Conservation (phyloP, 768 basidiomycete species). For the Pleurotus giganteus region DNA sequence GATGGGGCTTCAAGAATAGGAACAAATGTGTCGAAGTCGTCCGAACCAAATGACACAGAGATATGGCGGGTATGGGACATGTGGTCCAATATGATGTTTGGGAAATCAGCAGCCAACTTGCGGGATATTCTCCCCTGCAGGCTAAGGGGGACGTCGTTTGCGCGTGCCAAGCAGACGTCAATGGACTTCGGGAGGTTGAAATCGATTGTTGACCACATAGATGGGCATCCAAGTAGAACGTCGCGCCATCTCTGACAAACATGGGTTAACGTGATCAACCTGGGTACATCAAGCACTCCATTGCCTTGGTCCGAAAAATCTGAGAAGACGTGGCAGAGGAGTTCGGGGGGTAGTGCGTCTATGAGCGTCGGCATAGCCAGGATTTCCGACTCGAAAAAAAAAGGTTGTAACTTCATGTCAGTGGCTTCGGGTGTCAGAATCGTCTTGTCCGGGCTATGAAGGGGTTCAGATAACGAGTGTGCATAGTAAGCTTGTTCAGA, state of each 20-base stretch:
- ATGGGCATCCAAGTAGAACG: background rate
- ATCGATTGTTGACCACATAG: background rate
- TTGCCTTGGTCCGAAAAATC: background rate
- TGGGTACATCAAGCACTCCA: background rate
- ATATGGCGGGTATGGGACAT: background rate
- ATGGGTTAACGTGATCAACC: background rate
- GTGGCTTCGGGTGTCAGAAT: no score
- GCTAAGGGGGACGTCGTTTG: conserved; percentile 7
- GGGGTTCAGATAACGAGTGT: no score
- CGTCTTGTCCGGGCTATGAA: no score
- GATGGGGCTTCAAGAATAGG: background rate
- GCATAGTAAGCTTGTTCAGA: no score
- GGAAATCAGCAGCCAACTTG: background rate
- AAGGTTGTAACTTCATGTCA: no score
- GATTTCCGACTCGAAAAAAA: no score
- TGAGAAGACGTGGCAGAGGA: background rate
- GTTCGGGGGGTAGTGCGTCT: background rate
- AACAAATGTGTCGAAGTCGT: background rate
- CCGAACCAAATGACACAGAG: background rate
- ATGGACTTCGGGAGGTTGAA: conserved; percentile 8
- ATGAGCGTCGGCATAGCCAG: no score
- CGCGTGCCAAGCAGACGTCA: conserved; percentile 17
- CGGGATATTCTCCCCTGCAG: background rate
- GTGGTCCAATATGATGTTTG: background rate
- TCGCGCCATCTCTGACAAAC: conserved; percentile 1